Base-by-base conservation (phyloP, 768 basidiomycete species). In the Rossbeevera mucosa region DNA sequence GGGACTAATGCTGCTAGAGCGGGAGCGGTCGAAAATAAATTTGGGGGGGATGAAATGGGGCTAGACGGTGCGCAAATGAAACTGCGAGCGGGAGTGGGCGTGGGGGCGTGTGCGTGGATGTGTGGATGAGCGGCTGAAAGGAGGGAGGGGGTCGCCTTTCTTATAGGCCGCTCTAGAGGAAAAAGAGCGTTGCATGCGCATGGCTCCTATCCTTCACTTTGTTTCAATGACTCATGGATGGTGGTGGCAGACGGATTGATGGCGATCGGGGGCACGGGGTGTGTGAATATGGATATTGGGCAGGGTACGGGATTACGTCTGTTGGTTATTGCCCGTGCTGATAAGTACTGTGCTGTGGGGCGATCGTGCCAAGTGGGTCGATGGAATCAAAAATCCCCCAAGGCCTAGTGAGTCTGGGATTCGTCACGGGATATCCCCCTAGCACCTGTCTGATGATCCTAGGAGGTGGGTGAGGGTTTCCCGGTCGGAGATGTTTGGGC, bases 241-340 rank as follows among this genome's bases (percentile, higher is more conserved):
- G 43, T 38, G 44, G 44, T 28, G 44, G 44, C 12, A 18, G 29
- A 24, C 4, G 36, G 44, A 26, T 40, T 51, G 21, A 44, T 50
- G 31, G 33, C 42, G 59, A 66, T 59, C 51, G 59, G 54, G 64
- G 51, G 33, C 33, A 36, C 47, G 36, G 26, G 51, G 54, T 53
- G 41, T 38, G 44, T 22, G 22, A n/a, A 30, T 43, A 29, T 41
- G 16, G 26, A n/a, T 43, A 22, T 21, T 24, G 22, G 43, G 16
- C 43, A 26, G 43, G 43, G 43, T 44, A 25, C 43, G 25, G 11
- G 22, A 51, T 60, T 57, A 62, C 54, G 58, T 61, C 24, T n/a
- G 38, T 45, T 22, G 5, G 52, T 9, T 9, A 21, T 40, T 47
- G 52, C 38, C 22, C 26, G 29, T 11, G 20, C 22, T 44, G 24